Base-by-base conservation (phyloP, 1,139 yeast species). In the Yarrowia galli region DNA sequence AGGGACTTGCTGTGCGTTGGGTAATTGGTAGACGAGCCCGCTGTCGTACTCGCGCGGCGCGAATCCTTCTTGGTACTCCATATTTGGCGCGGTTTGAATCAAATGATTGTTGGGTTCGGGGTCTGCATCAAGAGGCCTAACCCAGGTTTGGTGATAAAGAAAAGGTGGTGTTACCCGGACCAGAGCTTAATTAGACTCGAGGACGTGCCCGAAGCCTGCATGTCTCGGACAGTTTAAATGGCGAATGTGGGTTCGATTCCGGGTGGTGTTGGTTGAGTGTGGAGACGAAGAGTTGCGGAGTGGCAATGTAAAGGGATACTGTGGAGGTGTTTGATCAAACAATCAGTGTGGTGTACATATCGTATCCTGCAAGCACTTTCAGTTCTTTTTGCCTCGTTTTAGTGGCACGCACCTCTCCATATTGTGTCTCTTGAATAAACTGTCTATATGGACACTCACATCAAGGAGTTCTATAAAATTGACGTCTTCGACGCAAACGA, bases 141-240 rank as follows among this genome's bases (percentile, higher is more conserved):
- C 36, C 63, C 36, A 56, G 51, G 51, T 25, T 58, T 58, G 64
- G 64, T 43, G 64, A 58, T 58, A 43, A 42, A 58, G 64, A 58
- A 58, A 58, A 58, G 64, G 64, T 58, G 64, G 64, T 58, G 64
- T 58, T 58, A 58, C 64, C 64, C 64, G 40, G 64, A n/a, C 63
- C 36, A 18, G 63, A 49, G 56, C 56, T 49, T 49, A 49, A 49
- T 49, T 32, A 32, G 56, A 25, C 56, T 49, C 25, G 35, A n/a
- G 16, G 22, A 48, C 38, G 38, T 48, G 54, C 54, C 38, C 38
- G 40, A 32, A 49, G 40, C 40, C 23, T 49, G 56, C 56, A 49
- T 35, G 56, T 49, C 40, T 12, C 54, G 54, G 51, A 12, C 25
- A 18, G 32, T 23, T 23, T 16, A 7, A 46, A 25, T 4, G 51